Base-by-base conservation (phyloP, 2,329 filamentous ascomycete genomes). In the Nannizzia gypsea region DNA sequence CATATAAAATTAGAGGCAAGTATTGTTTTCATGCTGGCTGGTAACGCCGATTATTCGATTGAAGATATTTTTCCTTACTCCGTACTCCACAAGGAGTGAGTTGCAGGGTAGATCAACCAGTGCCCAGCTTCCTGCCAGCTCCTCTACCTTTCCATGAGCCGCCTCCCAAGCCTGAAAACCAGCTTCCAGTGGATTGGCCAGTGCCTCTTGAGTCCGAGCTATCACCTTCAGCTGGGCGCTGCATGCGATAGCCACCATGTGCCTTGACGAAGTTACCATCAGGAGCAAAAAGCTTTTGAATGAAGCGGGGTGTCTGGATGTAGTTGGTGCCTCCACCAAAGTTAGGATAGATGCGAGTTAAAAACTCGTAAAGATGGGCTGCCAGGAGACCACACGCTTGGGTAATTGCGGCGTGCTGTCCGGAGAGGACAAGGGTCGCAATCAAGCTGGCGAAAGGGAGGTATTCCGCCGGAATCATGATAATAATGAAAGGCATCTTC, bases 291-390 rank as follows among this genome's bases (percentile, higher is more conserved):
- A 88, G 81, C 59, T 80, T 80, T 61, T 83, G 84, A 61, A 97
- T 74, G 65, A 90, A 84, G 4, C 72, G 71, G 1, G 93, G 93
- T 0, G 90, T 93, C 13, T 80, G 78, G 38, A 96, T 78, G 56
- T 86, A 80, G 69, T 91, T 95, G 57, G 78, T 79, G 0, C 93
- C 93, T 60, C 89, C 88, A 34, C 90, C 92, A 69, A 93, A 93
- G 59, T 88, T 84, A 3, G 93, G 93, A 79, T 90, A 97, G 46
- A 96, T 80, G 56, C 89, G 83, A 1, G 88, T 90, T 56, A 96
- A 73, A 69, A 97, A 99, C 71, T 97, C 89, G 73, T 90, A 95
- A 20, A 93, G 69, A 71, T 99, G 93, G 3, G 91, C 91, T 11
- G 91, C 89, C 48, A 95, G 64, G 9, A 99, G 79, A n/a, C 93